Evolutionary conservation across 352 stramenopile genomes (phyloP), one percentile per base, ranked within the genome.

Genomic region (Phytophthora boehmeriae): DNA sequence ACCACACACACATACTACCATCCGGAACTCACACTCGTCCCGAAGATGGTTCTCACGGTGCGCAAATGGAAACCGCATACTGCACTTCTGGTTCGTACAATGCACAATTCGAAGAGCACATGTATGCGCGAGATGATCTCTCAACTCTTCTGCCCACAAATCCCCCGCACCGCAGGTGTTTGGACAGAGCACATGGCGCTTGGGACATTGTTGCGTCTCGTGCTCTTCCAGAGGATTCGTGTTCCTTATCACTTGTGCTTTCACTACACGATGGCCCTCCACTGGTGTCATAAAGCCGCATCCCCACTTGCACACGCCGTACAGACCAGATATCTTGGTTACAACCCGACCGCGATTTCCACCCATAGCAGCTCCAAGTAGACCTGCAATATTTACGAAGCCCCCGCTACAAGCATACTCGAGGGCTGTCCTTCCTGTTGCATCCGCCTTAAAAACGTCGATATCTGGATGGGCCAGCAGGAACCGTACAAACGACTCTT

Each of bases 271-370:
- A 43, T 85, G 66, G 13, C 46, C 72, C 1, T 78, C 58, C 2
- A 60, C 54, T 4, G 47, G 39, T 11, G 68, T 50, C 71, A 92
- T 76, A 51, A 88, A 80, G 5, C 82, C 78, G 19, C 82, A 92
- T 16, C 80, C 82, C 78, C 78, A 89, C 30, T 85, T 85, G 41
- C 82, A 92, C 0, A 88, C 70, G 0, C 76, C 72, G 25, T 77
- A 84, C 14, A 86, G 38, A 5, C 69, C 78, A 11, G 73, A 86
- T 17, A 60, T 43, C 11, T 60, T 71, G 20, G 59, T 61, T 28
- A 80, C 75, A 8, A 78, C 65, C 11, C 68, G 60, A 5, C 64
- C 73, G 19, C 67, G 78, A 17, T 68, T 74, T 2, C 78, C 80
- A 17, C 56, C 65, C 70, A 85, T 84, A 16, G 80, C 80, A 5